Percentiles rank a stretch among this genome's conserved stretches.
Conservation (phyloP, 2,329 filamentous ascomycete species). For the Rhynchosporium agropyri region DNA sequence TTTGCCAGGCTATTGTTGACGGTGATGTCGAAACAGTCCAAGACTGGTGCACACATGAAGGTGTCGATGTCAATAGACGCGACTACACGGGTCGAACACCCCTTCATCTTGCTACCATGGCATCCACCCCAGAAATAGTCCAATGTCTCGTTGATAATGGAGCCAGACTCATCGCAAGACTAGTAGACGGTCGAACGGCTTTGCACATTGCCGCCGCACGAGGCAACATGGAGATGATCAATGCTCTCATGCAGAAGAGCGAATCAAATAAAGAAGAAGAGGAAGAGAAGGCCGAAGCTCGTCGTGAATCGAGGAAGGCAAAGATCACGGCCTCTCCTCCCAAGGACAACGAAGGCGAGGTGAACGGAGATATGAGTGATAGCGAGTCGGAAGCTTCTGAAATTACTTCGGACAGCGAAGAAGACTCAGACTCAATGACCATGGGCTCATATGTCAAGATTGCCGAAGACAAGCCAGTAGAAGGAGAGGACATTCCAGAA, state of each 20-base stretch:
- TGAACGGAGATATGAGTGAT: constrained; percentile 43
- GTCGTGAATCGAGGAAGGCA: constrained; percentile 39
- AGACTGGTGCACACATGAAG: constrained; percentile 70
- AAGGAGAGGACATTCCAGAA: constrained; percentile 52
- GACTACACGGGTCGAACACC: constrained; percentile 81
- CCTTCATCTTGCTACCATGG: constrained; percentile 73
- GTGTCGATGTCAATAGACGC: constrained; percentile 69
- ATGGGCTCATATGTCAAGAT: constrained; percentile 79
- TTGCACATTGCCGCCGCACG: constrained; percentile 79
- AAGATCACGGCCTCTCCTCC: not conserved
- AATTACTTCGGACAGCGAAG: constrained; percentile 36
- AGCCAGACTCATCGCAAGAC: constrained; percentile 70
- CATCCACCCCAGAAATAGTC: constrained; percentile 70
- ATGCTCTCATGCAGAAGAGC: constrained; percentile 72
- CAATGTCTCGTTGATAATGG: constrained; percentile 71
- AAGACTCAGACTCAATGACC: constrained; percentile 51
- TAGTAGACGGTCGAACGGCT: constrained; percentile 79
- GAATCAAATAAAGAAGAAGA: constrained; percentile 71
- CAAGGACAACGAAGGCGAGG: constrained; percentile 30
- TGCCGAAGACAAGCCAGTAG: constrained; percentile 51
- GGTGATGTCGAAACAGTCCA: constrained; percentile 69
- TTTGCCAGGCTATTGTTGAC: constrained; percentile 83
- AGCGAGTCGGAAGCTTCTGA: constrained; percentile 44
- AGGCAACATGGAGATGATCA: constrained; percentile 70
- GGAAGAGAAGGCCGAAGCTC: constrained; percentile 57